Evolutionary conservation across 371 early-diverging fungal species (phyloP).

Genomic region (Choanephora cucurbitarum): DNA sequence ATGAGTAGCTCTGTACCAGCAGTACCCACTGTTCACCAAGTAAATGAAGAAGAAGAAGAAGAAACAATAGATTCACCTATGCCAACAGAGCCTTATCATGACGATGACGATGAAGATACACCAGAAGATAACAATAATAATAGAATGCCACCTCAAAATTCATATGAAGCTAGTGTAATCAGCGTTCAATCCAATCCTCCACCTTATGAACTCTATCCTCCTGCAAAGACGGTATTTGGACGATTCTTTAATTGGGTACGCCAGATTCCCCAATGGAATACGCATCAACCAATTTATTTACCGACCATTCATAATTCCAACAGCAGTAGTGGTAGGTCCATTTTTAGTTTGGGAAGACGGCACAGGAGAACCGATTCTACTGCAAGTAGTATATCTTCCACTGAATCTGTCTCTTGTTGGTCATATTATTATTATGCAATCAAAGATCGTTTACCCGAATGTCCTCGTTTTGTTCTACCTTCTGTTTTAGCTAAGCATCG

Average conservation of each 20-base stretch:
- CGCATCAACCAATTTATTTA: constrained; percentile 47
- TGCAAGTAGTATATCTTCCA: constrained; percentile 20
- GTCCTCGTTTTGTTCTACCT: constrained; percentile 33
- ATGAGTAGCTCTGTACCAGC: constrained; percentile 7
- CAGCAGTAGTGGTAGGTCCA: constrained; percentile 18
- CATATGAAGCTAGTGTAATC: constrained; percentile 38
- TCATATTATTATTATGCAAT: constrained; percentile 28
- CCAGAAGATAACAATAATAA: constrained; percentile 11
- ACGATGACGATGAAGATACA: constrained; percentile 22
- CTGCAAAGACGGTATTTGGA: constrained; percentile 42
- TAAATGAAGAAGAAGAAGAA: not conserved
- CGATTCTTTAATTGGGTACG: constrained; percentile 50
- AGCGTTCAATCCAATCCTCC: constrained; percentile 51
- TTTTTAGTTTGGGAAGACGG: constrained; percentile 19
- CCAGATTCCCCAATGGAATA: constrained; percentile 41
- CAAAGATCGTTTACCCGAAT: constrained; percentile 18
- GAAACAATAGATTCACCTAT: constrained; percentile 15
- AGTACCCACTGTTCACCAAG: not conserved
- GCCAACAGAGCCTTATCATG: constrained; percentile 27
- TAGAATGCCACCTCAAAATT: constrained; percentile 9
- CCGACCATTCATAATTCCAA: constrained; percentile 29
- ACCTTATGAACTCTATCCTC: constrained; percentile 52
- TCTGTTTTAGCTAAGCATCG: constrained; percentile 32
- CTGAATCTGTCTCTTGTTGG: constrained; percentile 28
- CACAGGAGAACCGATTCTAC: constrained; percentile 8